Evolutionary conservation across 1,284 basidiomycete genomes (phyloP), one percentile per base, ranked within the genome.

Genomic region (Chalciporus sp.): DNA sequence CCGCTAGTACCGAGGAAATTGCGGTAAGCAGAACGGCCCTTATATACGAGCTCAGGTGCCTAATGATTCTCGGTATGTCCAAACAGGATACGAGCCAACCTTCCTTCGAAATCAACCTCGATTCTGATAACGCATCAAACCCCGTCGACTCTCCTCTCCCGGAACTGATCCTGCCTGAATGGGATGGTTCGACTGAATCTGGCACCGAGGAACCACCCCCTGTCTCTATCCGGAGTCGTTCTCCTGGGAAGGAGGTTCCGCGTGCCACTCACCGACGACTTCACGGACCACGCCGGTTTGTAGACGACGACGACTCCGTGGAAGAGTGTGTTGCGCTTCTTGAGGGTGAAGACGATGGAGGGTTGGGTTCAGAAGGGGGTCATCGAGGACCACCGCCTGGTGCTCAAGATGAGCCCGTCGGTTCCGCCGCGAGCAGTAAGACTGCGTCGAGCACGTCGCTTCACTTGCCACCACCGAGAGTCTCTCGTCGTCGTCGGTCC

Each of bases 241-340:
- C 23, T 3, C 6, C 44, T 29, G 42, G 31, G 16, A 19, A 28
- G 33, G 19, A 49, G 12, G 28, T 41, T n/a, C 28, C 16, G 14
- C 28, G 9, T 14, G 16, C 4, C 27, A 7, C 4, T 3, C 9
- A 29, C 7, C 20, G 17, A 8, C 40, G 17, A 17, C 16, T 23
- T 33, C 45, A 46, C 3, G 28, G 20, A 41, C 53, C 42, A 42
- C 51, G 8, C 20, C 46, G 7, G 14, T 52, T 47, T 7, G 42
- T 40, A 7, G 64, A 37, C 29, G 39, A n/a, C 7, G 31, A 5
- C 3, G 55, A 56, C 27, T 69, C 65, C 27, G 27, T 47, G 19
- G 63, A 63, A n/a, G 62, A 67, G 26, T 63, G 58, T n/a, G 52
- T 56, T 29, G 39, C 51, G 3, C 54, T 68, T 47, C 29, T 67